Conservation (phyloP, 2,329 filamentous ascomycete genomes). For the Penicillium paneum region DNA sequence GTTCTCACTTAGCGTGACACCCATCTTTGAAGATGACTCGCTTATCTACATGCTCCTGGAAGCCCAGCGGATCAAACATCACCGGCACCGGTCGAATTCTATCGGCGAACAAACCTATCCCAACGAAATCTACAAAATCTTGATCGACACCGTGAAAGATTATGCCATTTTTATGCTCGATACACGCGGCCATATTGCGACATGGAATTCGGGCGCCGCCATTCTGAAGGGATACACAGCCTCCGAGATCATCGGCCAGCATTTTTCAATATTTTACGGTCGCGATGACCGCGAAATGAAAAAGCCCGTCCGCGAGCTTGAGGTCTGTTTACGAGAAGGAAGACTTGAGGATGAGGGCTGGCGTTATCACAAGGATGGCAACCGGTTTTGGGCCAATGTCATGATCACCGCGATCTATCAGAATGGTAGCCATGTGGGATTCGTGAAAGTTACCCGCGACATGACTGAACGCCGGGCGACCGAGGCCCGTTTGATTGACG, state of each 20-base stretch:
- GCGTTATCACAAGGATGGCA: constrained; percentile 58
- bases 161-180: constrained; percentile 64
- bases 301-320: constrained; percentile 54
- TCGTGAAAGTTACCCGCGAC: constrained; percentile 59
- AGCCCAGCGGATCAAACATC: constrained; percentile 36
- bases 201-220: constrained; percentile 58
- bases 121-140: constrained; percentile 58
- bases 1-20: constrained; percentile 39
- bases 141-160: constrained; percentile 60
- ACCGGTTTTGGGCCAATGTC: constrained; percentile 60
- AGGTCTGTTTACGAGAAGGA: constrained; percentile 53
- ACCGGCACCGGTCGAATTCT: constrained; percentile 18
- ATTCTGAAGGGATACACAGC: constrained; percentile 55
- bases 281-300: constrained; percentile 48
- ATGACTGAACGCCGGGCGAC: constrained; percentile 55
- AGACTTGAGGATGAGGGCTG: constrained; percentile 59
- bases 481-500: constrained; percentile 54
- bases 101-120: constrained; percentile 46
- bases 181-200: constrained; percentile 53
- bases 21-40: constrained; percentile 41
- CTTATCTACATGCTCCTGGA: constrained; percentile 47
- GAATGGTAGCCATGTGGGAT: constrained; percentile 53
- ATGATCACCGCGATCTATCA: constrained; percentile 57
- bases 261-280: constrained; percentile 58
- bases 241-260: constrained; percentile 56